Conservation (phyloP, 208 protist species). For the Wallacemonas rigidus region DNA sequence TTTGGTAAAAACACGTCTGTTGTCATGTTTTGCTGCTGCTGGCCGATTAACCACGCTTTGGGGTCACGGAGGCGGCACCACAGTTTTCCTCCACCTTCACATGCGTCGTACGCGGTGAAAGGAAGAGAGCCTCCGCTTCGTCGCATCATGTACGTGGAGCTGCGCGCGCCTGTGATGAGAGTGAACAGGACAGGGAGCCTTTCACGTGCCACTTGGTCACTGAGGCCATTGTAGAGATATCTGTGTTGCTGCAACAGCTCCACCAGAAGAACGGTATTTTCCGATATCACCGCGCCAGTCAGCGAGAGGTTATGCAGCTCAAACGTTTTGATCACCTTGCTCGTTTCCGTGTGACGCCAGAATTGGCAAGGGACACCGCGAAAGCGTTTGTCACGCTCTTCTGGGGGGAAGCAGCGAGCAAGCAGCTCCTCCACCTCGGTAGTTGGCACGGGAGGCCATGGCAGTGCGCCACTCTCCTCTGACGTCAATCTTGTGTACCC, state of each 20-base stretch:
- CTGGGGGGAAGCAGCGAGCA: constrained; percentile 15
- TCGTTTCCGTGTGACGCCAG: constrained; percentile 24
- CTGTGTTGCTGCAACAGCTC: constrained; percentile 28
- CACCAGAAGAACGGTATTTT: constrained; percentile 32
- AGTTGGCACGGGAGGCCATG: background rate
- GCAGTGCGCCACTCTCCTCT: constrained; percentile 5
- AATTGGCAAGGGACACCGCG: constrained; percentile 16
- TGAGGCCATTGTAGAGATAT: constrained; percentile 15
- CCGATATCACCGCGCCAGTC: constrained; percentile 26
- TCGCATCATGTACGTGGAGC: constrained; percentile 24
- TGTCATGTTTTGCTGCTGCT: background rate
- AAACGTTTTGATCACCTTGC: constrained; percentile 21
- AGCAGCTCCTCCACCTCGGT: constrained; percentile 21
- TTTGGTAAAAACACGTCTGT: constrained; percentile 5
- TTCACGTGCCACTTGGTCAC: too few species aligned
- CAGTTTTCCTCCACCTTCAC: constrained; percentile 38
- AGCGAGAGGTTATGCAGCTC: constrained; percentile 28
- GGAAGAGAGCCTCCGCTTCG: constrained; percentile 28
- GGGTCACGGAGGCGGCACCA: constrained; percentile 24
- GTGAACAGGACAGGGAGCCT: constrained; percentile 19
- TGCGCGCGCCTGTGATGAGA: constrained; percentile 44
- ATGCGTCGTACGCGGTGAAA: constrained; percentile 25
- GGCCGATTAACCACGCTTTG: constrained; percentile 9
- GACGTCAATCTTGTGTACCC: constrained; percentile 17
- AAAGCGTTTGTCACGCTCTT: constrained; percentile 20